Conservation (phyloP, 139 green algal species). For the Eudorina sp. region DNA sequence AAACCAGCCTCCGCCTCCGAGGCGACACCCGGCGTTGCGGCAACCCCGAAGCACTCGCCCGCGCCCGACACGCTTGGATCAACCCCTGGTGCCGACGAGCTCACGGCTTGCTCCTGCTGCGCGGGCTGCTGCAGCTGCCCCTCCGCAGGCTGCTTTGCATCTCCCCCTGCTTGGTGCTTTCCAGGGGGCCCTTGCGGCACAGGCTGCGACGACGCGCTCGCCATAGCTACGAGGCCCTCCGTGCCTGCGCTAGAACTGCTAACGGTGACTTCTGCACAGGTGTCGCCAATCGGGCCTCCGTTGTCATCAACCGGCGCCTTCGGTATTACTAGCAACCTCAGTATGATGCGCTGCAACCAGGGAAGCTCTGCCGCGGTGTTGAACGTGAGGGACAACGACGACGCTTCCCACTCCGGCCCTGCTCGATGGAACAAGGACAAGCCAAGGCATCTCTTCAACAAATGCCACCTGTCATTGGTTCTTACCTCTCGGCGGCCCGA, state of each 20-base stretch:
- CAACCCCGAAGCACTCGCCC: background rate
- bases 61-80: background rate
- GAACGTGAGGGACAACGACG: conserved; percentile 26
- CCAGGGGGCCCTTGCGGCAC: conserved; percentile 23
- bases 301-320: conserved; percentile 42
- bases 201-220: conserved; percentile 17
- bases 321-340: conserved; percentile 29
- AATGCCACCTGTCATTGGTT: too few species aligned
- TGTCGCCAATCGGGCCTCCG: background rate
- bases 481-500: too few species aligned
- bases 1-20: background rate
- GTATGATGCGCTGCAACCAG: conserved; percentile 39
- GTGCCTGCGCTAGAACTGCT: background rate
- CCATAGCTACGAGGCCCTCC: conserved; percentile 17
- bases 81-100: background rate
- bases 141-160: background rate
- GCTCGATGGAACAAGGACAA: too few species aligned
- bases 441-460: too few species aligned
- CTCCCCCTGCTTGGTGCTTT: background rate
- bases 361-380: conserved; percentile 28
- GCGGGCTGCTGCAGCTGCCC: background rate
- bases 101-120: background rate
- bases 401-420: conserved; percentile 16
- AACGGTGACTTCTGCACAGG: background rate
- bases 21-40: background rate